Base-by-base conservation (phyloP, 768 basidiomycete genomes). In the Panaeolus cyanescens region DNA sequence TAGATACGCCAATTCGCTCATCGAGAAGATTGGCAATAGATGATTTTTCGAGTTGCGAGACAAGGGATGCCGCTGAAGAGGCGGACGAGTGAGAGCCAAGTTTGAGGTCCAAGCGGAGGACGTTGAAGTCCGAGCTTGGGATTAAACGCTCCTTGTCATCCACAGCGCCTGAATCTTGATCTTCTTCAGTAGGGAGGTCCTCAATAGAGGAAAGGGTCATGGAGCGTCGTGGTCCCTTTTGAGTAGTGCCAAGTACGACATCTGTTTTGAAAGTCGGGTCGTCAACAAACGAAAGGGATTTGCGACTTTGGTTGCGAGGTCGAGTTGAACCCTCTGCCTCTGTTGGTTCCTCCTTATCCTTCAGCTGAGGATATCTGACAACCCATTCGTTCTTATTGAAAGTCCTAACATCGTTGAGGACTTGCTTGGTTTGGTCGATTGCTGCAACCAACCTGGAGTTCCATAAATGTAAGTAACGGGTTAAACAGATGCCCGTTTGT, bases 11-110 rank as follows among this genome's bases (percentile, higher is more conserved):
- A 67, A 99, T 86, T 36, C 95, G 89, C 61, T 93, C 93, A 71
- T 94, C 93, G 40, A 99, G 77, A 37, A 99, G 86, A 59, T 92
- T 93, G 50, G 96, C 92, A 63, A 99, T 95, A 31, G 95, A 96
- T 2, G 87, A 83, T 70, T 93, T 95, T 78, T 98, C 95, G 58
- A 99, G 87, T 63, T 95, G 93, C 3, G 92, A 87, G 62, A 99
- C 94, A 36, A 99, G 87, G 30, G 86, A 82, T 2, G 88, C 77
- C 22, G 85, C 83, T 15, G 89, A 82, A 30, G 85, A 81, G 33
- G 85, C 83, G 6, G 90, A 84, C 36, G 83, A 85, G 58, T 84
- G 86, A 32, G 89, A 81, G 20, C 95, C 95, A 53, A 98, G 88
- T 71, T 93, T 93, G 68, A 99, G 88, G 77, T 99, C 95, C 45